These are phyloP conservation scores for Cutaneotrichosporon dermatis DNA, from an alignment of 1,284 basidiomycete genomes.

Conservation along the genomic window DNA sequence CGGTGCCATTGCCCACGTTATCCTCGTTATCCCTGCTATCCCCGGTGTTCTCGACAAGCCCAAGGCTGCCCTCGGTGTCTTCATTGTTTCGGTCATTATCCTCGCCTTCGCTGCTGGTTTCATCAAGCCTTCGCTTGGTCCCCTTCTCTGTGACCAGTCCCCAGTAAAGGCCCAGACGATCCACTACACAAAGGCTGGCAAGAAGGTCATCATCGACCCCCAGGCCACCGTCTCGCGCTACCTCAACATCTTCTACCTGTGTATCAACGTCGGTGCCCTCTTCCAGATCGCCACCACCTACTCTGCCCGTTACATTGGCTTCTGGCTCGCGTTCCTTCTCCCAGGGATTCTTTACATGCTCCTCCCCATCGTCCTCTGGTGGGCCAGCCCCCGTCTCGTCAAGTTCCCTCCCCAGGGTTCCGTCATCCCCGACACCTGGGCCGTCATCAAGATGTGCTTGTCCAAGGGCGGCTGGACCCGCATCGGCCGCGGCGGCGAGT, in stretches of 20 bases:
- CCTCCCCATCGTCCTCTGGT: slow-evolving; percentile 36
- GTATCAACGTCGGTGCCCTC: slow-evolving; percentile 48
- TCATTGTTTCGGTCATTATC: slow-evolving; percentile 47
- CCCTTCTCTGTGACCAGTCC: slow-evolving; percentile 49
- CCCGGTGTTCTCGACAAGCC: slow-evolving; percentile 35
- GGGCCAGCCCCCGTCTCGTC: slow-evolving; percentile 22
- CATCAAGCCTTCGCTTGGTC: slow-evolving; percentile 48
- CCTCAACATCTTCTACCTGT: slow-evolving; percentile 41
- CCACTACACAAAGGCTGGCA: slow-evolving; percentile 34
- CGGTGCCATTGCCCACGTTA: slow-evolving; percentile 40
- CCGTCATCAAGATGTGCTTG: slow-evolving; percentile 33
- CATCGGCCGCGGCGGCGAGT: slow-evolving; percentile 32
- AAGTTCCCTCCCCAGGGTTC: slow-evolving; percentile 52
- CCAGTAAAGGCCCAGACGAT: slow-evolving; percentile 42
- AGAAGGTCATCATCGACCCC: slow-evolving; percentile 48
- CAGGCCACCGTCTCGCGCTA: slow-evolving; percentile 41
- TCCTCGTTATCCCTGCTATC: slow-evolving; percentile 44
- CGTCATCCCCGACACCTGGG: slow-evolving; percentile 50
- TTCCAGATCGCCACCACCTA: slow-evolving; percentile 46
- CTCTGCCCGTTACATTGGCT: slow-evolving; percentile 45
- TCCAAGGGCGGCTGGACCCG: slow-evolving; percentile 20
- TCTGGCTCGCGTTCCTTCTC: slow-evolving; percentile 51
- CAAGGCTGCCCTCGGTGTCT: slow-evolving; percentile 25
- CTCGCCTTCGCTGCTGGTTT: slow-evolving; percentile 47
- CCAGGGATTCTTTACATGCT: slow-evolving; percentile 51